Percentiles rank a stretch among this genome's conserved stretches.
These are phyloP conservation scores for Parietaria judaica DNA, from an alignment of 306 rosid genomes.

Conservation along the genomic window DNA sequence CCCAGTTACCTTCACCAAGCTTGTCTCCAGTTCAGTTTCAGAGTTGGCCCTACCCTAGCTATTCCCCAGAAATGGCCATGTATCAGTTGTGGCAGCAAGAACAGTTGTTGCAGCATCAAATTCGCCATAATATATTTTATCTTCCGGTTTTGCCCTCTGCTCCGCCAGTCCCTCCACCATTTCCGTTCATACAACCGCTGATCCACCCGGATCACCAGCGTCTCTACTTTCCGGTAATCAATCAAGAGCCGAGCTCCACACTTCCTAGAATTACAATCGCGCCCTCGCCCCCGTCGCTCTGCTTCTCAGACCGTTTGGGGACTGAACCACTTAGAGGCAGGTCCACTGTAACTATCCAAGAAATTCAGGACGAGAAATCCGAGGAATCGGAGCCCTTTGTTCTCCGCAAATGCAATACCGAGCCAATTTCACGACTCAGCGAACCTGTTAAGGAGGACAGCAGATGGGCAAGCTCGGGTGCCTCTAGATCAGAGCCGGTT, in stretches of 20 bases:
- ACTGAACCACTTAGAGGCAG: slow-evolving; percentile 37
- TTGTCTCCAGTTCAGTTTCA: slow-evolving; percentile 38
- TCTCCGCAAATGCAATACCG: slow-evolving; percentile 21
- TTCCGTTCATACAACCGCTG: slow-evolving; percentile 58
- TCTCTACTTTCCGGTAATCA: slow-evolving; percentile 49
- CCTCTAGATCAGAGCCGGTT: slow-evolving; percentile 24
- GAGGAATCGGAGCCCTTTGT: slow-evolving; percentile 34
- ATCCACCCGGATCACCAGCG: slow-evolving; percentile 37
- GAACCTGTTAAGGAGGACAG: slow-evolving; percentile 30
- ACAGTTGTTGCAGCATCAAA: slow-evolving; percentile 50
- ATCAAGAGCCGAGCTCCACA: slow-evolving; percentile 36
- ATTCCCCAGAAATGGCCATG: slow-evolving; percentile 43
- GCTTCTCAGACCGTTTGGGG: slow-evolving; percentile 34
- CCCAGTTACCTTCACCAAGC: slow-evolving; percentile 29
- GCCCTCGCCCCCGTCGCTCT: slow-evolving; percentile 45
- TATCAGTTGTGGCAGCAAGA: slow-evolving; percentile 79
- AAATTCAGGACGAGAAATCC: slow-evolving; percentile 56
- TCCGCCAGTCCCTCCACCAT: slow-evolving; percentile 41
- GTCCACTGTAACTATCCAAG: slow-evolving; percentile 65
- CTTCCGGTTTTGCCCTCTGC: slow-evolving; percentile 43
- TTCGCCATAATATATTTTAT: slow-evolving; percentile 35
- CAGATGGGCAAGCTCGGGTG: slow-evolving; percentile 9
- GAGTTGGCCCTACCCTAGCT: slow-evolving; percentile 38
- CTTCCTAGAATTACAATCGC: slow-evolving; percentile 40
- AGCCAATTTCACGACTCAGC: slow-evolving; percentile 15